Conservation (phyloP, 495 filamentous ascomycete species). For the Talaromyces stipitatus region DNA sequence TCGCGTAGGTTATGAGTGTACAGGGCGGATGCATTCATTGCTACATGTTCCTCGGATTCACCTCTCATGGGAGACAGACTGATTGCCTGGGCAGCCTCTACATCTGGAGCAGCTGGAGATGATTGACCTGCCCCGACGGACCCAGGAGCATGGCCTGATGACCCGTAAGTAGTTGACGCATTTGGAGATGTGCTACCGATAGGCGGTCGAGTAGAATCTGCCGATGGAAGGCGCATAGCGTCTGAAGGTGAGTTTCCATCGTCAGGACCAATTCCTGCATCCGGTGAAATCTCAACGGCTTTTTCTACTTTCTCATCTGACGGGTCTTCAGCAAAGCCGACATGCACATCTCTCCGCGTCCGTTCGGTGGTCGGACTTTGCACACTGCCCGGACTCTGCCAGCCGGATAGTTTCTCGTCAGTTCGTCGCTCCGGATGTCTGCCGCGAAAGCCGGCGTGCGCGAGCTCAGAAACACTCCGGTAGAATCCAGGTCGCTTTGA, state of each 20-base stretch:
- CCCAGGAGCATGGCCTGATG: background rate
- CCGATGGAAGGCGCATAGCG: background rate
- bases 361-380: slow-evolving; percentile 7
- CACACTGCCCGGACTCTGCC: slow-evolving; percentile 10
- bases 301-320: slow-evolving; percentile 6
- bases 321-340: slow-evolving; percentile 46
- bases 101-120: background rate
- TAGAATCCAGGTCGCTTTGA: slow-evolving; percentile 25
- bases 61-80: background rate
- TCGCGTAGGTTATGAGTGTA: slow-evolving; percentile 57
- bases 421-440: slow-evolving; percentile 15
- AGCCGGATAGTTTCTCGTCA: background rate
- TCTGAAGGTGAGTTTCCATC: background rate
- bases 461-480: slow-evolving; percentile 30
- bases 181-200: background rate
- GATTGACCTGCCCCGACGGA: background rate
- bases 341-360: slow-evolving; percentile 31
- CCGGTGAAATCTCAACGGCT: background rate
- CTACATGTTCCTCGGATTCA: background rate
- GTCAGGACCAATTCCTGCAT: background rate
- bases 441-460: slow-evolving; percentile 25
- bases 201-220: background rate
- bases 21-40: slow-evolving; percentile 18
- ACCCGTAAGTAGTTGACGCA: background rate
- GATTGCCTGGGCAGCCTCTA: background rate